Conservation (phyloP, 352 stramenopile genomes). For the Phytophthora sp. region DNA sequence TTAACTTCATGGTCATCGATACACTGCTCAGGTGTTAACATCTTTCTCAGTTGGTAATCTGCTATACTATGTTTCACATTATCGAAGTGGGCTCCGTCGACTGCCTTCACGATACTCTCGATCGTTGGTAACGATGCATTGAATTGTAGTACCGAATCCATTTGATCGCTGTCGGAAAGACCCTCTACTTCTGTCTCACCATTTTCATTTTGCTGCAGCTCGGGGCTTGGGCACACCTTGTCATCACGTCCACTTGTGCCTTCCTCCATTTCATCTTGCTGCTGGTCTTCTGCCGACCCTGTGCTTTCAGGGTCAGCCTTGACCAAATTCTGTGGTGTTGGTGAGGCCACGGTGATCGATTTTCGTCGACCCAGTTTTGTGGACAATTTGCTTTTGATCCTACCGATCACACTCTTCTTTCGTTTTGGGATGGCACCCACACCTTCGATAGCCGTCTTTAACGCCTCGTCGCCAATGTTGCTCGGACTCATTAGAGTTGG, state of each 20-base stretch:
- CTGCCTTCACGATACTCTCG: not conserved
- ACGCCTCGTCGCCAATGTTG: slow-evolving; percentile 1
- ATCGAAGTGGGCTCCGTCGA: not conserved
- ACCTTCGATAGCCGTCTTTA: slow-evolving; percentile 1
- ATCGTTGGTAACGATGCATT: not conserved
- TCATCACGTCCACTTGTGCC: slow-evolving; percentile 6
- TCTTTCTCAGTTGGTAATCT: slow-evolving; percentile 1
- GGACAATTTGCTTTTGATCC: slow-evolving; percentile 73
- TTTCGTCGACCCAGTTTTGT: slow-evolving; percentile 58
- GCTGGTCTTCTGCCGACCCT: not conserved
- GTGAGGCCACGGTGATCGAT: slow-evolving; percentile 26
- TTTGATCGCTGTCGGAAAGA: not conserved
- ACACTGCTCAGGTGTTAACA: slow-evolving; percentile 5
- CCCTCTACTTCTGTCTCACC: not conserved
- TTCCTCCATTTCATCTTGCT: slow-evolving; percentile 22
- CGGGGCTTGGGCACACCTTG: slow-evolving; percentile 1
- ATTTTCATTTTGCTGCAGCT: not conserved
- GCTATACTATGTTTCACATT: slow-evolving; percentile 2
- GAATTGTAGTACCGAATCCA: slow-evolving; percentile 23
- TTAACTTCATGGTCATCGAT: slow-evolving; percentile 6
- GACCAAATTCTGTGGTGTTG: slow-evolving; percentile 41
- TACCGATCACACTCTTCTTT: slow-evolving; percentile 68
- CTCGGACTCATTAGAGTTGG: slow-evolving; percentile 40
- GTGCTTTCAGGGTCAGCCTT: slow-evolving; percentile 22
- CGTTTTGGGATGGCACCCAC: slow-evolving; percentile 32